Evolutionary conservation across 352 stramenopile genomes (phyloP), one percentile per base, ranked within the genome.

Genomic region (Phytophthora hybrid): DNA sequence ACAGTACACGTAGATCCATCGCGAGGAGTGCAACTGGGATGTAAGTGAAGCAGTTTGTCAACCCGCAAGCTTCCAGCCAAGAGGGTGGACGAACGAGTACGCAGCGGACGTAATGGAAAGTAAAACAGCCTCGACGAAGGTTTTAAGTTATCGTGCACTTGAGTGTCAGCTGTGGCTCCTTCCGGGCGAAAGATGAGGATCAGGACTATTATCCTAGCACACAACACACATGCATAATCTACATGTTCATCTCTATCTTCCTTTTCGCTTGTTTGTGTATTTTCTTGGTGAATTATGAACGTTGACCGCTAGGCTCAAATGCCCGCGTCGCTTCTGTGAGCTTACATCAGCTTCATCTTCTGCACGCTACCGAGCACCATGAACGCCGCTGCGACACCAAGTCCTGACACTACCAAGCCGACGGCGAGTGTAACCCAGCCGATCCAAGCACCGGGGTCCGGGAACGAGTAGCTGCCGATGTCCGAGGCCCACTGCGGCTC

Each of bases 311-410:
- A 51, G 31, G 54, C 23, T 52, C 26, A 19, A 13, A 52, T n/a
- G 39, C 19, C 32, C 58, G 32, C 16, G 14, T 23, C 34, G 55
- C 23, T 8, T 60, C 16, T 67, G 63, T 68, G 53, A 55, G 37
- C 56, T 66, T 93, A 96, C 66, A 96, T 76, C 5, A 96, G 82
- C 68, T 96, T 96, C 76, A 93, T 85, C 75, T 96, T 96, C 58
- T 93, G 81, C 32, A 96, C 86, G 58, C 84, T 82, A 5, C 69
- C 55, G 21, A 96, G 70, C 39, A 94, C 71, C 69, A 87, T 71
- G n/a, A 77, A 76, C 19, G 89, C 78, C 10, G 83, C 41, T 13
- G 83, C 62, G 5, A 81, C 63, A 41, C 83, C 81, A 59, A 85
- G 60, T 26, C 41, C 81, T 8, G 86, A 84, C 55, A 87, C 70